These are phyloP conservation scores for Leptographium lundbergii DNA, from an alignment of 2,329 filamentous ascomycete genomes.

Conservation along the genomic window DNA sequence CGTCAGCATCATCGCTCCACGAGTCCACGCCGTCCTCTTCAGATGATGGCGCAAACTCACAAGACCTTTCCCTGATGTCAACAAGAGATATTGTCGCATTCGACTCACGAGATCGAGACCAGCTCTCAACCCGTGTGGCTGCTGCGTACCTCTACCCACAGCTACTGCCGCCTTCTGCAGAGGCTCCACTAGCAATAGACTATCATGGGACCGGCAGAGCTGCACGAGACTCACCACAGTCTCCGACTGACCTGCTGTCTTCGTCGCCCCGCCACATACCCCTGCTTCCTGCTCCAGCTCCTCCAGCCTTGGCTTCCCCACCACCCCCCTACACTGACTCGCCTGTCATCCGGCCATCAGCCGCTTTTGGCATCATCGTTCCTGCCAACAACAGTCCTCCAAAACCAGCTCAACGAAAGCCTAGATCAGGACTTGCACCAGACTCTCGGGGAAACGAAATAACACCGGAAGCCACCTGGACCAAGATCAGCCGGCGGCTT, in stretches of 20 bases:
- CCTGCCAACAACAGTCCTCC: conserved; percentile 5
- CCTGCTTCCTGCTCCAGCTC: conserved; percentile 16
- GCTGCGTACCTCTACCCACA: conserved; percentile 26
- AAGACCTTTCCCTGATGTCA: conserved; percentile 34
- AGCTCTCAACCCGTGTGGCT: conserved; percentile 26
- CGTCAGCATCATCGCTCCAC: not conserved
- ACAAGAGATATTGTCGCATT: conserved; percentile 40
- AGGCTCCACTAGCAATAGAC: not conserved
- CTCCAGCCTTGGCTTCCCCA: conserved; percentile 13
- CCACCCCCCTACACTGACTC: conserved; percentile 2
- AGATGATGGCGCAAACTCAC: conserved; percentile 21
- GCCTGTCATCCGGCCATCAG: not conserved
- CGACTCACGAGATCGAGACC: conserved; percentile 26
- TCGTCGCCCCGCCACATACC: conserved; percentile 28
- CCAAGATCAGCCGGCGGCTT: conserved; percentile 39
- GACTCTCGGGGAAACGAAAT: conserved; percentile 46
- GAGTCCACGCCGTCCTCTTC: conserved; percentile 10
- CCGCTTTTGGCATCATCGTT: conserved; percentile 11
- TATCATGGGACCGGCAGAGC: not conserved
- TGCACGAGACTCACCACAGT: not conserved
- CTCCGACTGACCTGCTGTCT: conserved; percentile 14
- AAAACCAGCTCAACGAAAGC: conserved; percentile 10
- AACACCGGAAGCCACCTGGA: conserved; percentile 45
- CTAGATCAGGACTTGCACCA: conserved; percentile 23
- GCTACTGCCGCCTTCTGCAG: not conserved